Percentiles rank a stretch among this genome's conserved stretches.
phyloP scores from a whole-genome alignment of 495 filamentous ascomycete species.

The Aspergillus funiculosus region DNA sequence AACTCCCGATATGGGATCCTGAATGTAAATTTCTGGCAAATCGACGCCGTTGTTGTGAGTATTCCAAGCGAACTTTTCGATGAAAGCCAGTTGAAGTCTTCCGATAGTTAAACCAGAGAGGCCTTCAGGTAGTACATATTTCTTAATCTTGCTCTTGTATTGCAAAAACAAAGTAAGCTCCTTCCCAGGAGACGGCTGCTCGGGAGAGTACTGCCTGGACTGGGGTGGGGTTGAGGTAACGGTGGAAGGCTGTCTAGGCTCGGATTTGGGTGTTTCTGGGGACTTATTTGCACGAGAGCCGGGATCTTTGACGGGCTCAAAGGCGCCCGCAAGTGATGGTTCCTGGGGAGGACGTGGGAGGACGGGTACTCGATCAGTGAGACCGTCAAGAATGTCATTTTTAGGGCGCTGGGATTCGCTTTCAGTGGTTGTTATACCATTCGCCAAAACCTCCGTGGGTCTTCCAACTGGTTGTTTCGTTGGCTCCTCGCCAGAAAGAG shows the following conservation, averaged over 20 bases:
- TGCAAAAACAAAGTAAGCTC: slow-evolving; percentile 95
- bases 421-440: slow-evolving; percentile 44
- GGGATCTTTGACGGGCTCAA: slow-evolving; percentile 48
- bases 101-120: slow-evolving; percentile 77
- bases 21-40: slow-evolving; percentile 94
- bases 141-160: slow-evolving; percentile 95
- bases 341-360: slow-evolving; percentile 35
- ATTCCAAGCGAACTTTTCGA: slow-evolving; percentile 98
- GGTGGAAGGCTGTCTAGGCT: slow-evolving; percentile 22
- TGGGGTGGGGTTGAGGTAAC: slow-evolving; percentile 37
- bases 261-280: slow-evolving; percentile 34
- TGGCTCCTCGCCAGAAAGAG: slow-evolving; percentile 51
- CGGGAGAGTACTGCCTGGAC: slow-evolving; percentile 51
- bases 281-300: slow-evolving; percentile 23
- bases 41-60: slow-evolving; percentile 90
- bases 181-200: slow-evolving; percentile 73
- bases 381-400: slow-evolving; percentile 21
- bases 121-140: slow-evolving; percentile 82
- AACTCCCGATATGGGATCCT: slow-evolving; percentile 89
- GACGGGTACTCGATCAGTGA: slow-evolving; percentile 20
- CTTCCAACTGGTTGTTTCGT: slow-evolving; percentile 25
- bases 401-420: slow-evolving; percentile 51
- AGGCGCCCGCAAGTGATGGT: slow-evolving; percentile 33
- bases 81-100: slow-evolving; percentile 91
- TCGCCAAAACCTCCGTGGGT: slow-evolving; percentile 31